Evolutionary conservation across 331 rosid species (phyloP), one percentile per base, ranked within the genome.

Genomic region (Dryas integrifolia): DNA sequence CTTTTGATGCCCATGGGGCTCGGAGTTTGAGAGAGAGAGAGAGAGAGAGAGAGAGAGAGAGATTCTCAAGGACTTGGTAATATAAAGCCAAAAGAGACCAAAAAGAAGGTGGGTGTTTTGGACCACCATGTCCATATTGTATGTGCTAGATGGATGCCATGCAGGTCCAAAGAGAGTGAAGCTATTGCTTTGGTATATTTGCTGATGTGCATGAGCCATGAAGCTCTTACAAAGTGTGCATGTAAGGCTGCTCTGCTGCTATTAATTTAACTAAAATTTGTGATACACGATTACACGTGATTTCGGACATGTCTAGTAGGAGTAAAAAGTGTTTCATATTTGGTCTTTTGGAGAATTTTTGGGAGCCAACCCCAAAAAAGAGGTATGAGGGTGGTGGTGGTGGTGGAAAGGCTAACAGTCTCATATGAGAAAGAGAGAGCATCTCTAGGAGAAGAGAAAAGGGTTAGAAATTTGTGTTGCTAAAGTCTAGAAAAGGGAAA

Each of bases 381-480:
- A 58, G 55, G 71, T 21, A 30, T 1, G 35, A 30, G 35, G 35
- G 35, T 30, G 35, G 35, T 30, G 35, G 35, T 30, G 79, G 65
- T 43, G 64, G 58, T 72, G 76, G 52, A 75, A 75, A 80, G 64
- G 70, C 9, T 48, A 49, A 57, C 55, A 56, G 61, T 62, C 57
- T 56, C 69, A 69, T 55, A 48, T 55, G 48, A 55, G 72, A 65
- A 21, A 59, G 75, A 40, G 58, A 49, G 45, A 75, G 84, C 81
- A 76, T 83, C 84, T 79, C 86, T 79, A 49, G 84, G 76, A 58
- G 57, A 66, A 63, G 67, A 49, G 63, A 65, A 77, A 82, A 72
- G 81, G 73, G 74, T 67, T 62, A 44, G 72, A 50, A 68, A 62
- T 83, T 72, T 83, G 79, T 76, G 73, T 79, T 75, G 61, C 63